Percentiles rank a stretch among this genome's conserved stretches.
Evolutionary conservation across 1,284 basidiomycete genomes (phyloP).

Genomic region (Fomitopsis pinicola): DNA sequence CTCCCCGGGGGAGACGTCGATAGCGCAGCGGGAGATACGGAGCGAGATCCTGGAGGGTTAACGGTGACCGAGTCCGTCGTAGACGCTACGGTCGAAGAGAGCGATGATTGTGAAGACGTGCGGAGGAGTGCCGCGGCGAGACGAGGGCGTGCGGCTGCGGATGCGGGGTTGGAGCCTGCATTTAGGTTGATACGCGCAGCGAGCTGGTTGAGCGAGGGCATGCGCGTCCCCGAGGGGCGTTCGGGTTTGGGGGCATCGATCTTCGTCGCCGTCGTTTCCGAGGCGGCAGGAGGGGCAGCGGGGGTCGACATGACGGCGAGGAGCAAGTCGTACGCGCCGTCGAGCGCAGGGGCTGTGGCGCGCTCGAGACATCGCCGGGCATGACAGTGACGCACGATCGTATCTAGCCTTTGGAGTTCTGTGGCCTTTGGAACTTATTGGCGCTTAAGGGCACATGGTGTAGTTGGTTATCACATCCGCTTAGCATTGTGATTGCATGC

Average conservation of each 20-base stretch:
- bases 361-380: not conserved
- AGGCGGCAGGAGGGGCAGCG: slow-evolving; percentile 15
- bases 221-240: slow-evolving; percentile 34
- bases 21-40: slow-evolving; percentile 44
- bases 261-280: not conserved
- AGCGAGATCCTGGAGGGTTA: slow-evolving; percentile 58
- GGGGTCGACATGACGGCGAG: slow-evolving; percentile 25
- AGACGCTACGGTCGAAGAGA: slow-evolving; percentile 39
- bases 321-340: slow-evolving; percentile 7
- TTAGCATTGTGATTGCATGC: slow-evolving; percentile 31
- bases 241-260: slow-evolving; percentile 38
- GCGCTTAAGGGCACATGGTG: slow-evolving; percentile 42
- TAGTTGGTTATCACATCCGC: slow-evolving; percentile 48
- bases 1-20: slow-evolving; percentile 44
- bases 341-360: not conserved
- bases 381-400: not conserved
- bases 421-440: no score
- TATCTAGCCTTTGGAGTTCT: not conserved
- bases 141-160: slow-evolving; percentile 52
- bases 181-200: slow-evolving; percentile 66
- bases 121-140: slow-evolving; percentile 70
- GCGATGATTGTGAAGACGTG: slow-evolving; percentile 55
- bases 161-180: slow-evolving; percentile 28
- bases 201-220: slow-evolving; percentile 76
- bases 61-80: slow-evolving; percentile 61